A percentile compares a stretch with the other conserved stretches of the same genome.
Evolutionary conservation across 495 filamentous ascomycete genomes (phyloP).

Genomic region (Alectoria sarmentosa): DNA sequence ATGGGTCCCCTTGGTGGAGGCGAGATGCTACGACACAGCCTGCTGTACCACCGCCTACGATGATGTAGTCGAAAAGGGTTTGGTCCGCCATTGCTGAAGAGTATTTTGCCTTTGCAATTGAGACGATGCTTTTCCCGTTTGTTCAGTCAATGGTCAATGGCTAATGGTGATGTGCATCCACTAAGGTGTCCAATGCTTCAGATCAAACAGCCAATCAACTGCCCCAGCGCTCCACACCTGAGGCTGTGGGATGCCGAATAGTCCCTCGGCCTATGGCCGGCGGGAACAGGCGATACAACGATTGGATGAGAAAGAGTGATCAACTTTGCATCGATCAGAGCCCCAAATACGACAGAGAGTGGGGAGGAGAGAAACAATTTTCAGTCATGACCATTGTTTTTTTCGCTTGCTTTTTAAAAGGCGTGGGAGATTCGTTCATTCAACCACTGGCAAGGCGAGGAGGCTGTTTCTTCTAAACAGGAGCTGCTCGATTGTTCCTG

Average conservation of each 20-base stretch:
- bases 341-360: neutral
- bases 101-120: neutral
- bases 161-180: neutral
- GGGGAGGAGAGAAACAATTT: too few relatives aligned
- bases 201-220: too few relatives aligned
- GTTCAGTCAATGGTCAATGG: neutral
- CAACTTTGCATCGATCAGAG: neutral
- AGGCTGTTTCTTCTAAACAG: neutral
- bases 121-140: too few relatives aligned
- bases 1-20: conserved; percentile 24
- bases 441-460: neutral
- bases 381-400: too few relatives aligned
- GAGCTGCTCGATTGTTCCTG: neutral
- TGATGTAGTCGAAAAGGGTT: conserved; percentile 31
- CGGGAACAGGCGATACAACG: neutral
- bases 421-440: neutral
- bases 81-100: neutral
- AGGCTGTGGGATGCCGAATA: neutral
- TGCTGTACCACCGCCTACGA: conserved; percentile 39
- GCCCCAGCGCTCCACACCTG: neutral
- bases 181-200: neutral
- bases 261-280: neutral
- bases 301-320: neutral
- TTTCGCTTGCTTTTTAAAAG: neutral
- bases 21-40: conserved; percentile 39